Evolutionary conservation across 1,139 yeast genomes (phyloP).

Genomic region (Tardiomyces blankii): DNA sequence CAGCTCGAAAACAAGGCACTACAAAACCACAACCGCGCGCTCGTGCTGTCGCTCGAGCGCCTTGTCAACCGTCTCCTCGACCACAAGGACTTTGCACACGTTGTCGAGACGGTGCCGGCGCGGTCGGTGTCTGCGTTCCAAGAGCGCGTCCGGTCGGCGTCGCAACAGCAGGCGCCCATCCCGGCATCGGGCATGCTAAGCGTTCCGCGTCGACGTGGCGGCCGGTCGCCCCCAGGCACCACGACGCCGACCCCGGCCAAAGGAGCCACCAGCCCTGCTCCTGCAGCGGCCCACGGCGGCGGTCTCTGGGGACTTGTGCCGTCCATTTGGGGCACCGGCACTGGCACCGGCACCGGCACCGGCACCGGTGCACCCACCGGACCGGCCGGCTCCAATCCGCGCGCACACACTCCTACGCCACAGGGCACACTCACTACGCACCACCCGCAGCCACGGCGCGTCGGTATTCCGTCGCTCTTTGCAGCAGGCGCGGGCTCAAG

Average conservation of each 20-base stretch:
- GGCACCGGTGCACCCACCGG: too few relatives aligned
- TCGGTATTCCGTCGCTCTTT: too few relatives aligned
- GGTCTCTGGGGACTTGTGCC: neutral
- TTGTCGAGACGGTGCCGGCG: conserved; percentile 18
- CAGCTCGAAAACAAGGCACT: conserved; percentile 19
- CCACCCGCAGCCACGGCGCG: too few relatives aligned
- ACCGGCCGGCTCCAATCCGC: too few relatives aligned
- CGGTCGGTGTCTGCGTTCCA: conserved; percentile 19
- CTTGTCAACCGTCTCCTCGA: conserved; percentile 25
- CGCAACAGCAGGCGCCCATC: neutral
- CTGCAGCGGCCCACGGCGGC: neutral
- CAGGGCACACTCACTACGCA: too few relatives aligned
- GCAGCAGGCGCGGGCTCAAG: too few relatives aligned
- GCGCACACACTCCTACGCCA: too few relatives aligned
- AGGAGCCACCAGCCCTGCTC: neutral
- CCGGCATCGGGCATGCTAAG: neutral
- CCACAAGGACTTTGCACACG: conserved; percentile 19
- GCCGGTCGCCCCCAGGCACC: too few relatives aligned
- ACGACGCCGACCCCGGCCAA: neutral
- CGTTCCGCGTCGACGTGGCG: too few relatives aligned
- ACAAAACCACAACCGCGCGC: conserved; percentile 21
- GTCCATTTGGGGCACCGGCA: neutral
- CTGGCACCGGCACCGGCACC: too few relatives aligned
- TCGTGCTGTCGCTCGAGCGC: conserved; percentile 22
- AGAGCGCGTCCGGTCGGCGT: neutral